Evolutionary conservation across 768 basidiomycete genomes (phyloP).

Genomic region (Collybia sp.): DNA sequence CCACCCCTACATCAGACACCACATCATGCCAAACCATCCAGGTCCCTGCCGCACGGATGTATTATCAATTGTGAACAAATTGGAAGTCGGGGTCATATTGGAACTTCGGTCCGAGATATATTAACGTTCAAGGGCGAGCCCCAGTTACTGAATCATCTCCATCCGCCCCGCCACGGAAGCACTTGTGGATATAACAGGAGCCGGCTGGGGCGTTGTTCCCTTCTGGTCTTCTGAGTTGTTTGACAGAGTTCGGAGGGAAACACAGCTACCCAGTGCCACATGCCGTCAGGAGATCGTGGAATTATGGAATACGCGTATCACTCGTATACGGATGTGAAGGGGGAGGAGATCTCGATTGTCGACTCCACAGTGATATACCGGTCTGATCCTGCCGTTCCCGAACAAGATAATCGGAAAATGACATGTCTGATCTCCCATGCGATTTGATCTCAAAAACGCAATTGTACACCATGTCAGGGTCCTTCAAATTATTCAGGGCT

Average conservation of each 20-base stretch:
- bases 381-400: slow-evolving; percentile 7
- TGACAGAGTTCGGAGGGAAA: slow-evolving; percentile 23
- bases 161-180: slow-evolving; percentile 8
- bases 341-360: slow-evolving; percentile 8
- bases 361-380: slow-evolving; percentile 5
- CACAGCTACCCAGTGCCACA: slow-evolving; percentile 31
- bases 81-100: too few relatives aligned
- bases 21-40: too few relatives aligned
- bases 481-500: too few relatives aligned
- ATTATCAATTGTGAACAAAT: too few relatives aligned
- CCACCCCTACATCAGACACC: too few relatives aligned
- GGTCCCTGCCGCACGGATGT: too few relatives aligned
- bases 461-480: too few relatives aligned
- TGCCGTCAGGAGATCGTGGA: slow-evolving; percentile 13
- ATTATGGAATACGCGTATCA: not conserved
- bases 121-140: too few relatives aligned
- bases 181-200: slow-evolving; percentile 3
- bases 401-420: too few relatives aligned
- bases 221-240: slow-evolving; percentile 8
- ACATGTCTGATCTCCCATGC: not conserved
- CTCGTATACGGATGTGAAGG: too few relatives aligned
- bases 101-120: too few relatives aligned
- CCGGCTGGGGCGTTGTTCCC: slow-evolving; percentile 11
- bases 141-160: too few relatives aligned
- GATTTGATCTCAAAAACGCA: not conserved